Conservation (phyloP, 257 asterid species). For the Pogostemon cablin region DNA sequence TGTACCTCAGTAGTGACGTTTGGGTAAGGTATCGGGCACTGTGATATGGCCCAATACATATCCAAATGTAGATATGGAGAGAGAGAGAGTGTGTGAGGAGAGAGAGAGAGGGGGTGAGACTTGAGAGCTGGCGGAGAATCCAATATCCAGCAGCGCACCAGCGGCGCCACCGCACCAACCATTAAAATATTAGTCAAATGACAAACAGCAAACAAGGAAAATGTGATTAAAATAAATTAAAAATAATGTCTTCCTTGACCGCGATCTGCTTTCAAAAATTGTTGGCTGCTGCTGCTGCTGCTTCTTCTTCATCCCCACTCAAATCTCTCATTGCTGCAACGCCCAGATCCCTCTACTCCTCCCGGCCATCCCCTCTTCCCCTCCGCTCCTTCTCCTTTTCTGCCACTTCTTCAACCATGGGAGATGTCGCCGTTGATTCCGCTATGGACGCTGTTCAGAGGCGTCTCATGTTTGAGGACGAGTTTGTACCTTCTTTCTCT, state of each 20-base stretch:
- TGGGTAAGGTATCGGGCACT: no score
- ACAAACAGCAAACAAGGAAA: neutral
- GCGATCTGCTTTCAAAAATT: constrained; percentile 36
- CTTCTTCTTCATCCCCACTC: constrained; percentile 22
- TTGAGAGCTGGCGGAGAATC: constrained; percentile 10
- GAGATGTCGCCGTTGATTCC: constrained; percentile 61
- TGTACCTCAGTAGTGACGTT: no score
- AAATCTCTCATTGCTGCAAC: constrained; percentile 26
- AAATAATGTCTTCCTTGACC: constrained; percentile 37
- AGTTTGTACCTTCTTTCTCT: constrained; percentile 44
- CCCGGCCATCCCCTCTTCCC: neutral
- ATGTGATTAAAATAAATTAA: neutral
- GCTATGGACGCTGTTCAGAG: constrained; percentile 93
- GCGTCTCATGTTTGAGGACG: constrained; percentile 98
- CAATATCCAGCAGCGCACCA: neutral
- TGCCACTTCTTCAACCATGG: constrained; percentile 52
- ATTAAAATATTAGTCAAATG: neutral
- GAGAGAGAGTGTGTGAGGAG: neutral
- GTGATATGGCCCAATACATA: neutral
- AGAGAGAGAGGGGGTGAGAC: neutral
- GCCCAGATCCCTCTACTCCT: constrained; percentile 15
- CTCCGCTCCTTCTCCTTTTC: constrained; percentile 36
- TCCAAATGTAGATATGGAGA: neutral
- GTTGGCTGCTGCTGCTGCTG: constrained; percentile 41
- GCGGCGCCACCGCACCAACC: neutral